A percentile compares a stretch with the other conserved stretches of the same genome.
Evolutionary conservation across 352 stramenopile genomes (phyloP).

Genomic region (Elongisporangium prolatum): DNA sequence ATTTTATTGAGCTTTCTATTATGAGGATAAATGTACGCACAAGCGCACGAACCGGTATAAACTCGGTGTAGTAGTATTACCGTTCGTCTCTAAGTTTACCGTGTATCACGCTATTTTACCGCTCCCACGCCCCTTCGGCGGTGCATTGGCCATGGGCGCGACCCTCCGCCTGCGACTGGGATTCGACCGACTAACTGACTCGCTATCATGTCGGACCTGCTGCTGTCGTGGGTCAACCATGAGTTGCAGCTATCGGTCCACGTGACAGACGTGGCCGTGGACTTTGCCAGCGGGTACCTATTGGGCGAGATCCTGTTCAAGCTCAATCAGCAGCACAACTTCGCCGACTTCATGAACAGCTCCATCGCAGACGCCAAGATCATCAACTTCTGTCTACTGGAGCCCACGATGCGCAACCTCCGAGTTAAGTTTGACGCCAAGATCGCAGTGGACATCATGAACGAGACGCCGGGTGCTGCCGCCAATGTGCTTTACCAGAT

Average conservation of each 20-base stretch:
- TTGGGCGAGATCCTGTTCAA: slow-evolving; percentile 79
- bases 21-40: no score
- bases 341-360: slow-evolving; percentile 74
- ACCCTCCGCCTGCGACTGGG: background rate
- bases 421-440: slow-evolving; percentile 77
- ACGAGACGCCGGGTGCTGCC: slow-evolving; percentile 46
- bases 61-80: background rate
- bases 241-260: slow-evolving; percentile 64
- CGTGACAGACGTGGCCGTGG: slow-evolving; percentile 59
- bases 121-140: background rate
- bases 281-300: slow-evolving; percentile 85
- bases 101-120: background rate
- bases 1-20: no score
- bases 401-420: slow-evolving; percentile 69
- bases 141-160: background rate
- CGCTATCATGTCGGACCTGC: slow-evolving; percentile 56
- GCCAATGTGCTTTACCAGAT: slow-evolving; percentile 86
- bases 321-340: slow-evolving; percentile 90
- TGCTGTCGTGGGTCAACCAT: slow-evolving; percentile 81
- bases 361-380: slow-evolving; percentile 76
- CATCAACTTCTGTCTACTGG: slow-evolving; percentile 86
- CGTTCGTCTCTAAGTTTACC: background rate
- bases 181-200: no score
- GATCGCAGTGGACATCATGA: slow-evolving; percentile 78
- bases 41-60: background rate